These are phyloP conservation scores for Solanum pimpinellifolium DNA, from an alignment of 257 asterid genomes.

Conservation along the genomic window DNA sequence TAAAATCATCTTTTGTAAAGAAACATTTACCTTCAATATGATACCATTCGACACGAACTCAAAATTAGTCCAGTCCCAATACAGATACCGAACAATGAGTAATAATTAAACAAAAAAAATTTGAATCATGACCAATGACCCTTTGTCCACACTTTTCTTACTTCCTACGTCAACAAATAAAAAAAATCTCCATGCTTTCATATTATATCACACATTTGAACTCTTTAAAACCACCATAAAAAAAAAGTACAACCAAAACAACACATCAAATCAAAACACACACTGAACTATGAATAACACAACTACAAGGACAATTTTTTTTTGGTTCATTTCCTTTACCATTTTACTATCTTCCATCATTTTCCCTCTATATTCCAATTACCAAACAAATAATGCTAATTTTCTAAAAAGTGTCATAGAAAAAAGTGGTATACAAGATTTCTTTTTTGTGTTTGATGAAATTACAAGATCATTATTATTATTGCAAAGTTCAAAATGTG, in stretches of 20 bases:
- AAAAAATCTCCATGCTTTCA: background rate
- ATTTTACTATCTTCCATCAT: conserved; percentile 32
- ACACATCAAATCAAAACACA: background rate
- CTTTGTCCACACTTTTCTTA: conserved; percentile 34
- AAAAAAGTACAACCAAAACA: background rate
- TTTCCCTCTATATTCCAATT: conserved; percentile 10
- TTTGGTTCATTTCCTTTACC: conserved; percentile 41
- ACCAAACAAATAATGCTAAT: background rate
- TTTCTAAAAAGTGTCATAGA: conserved; percentile 7
- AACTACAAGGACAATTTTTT: conserved; percentile 17
- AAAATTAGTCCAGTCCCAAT: background rate
- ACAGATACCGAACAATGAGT: background rate
- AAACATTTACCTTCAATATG: background rate
- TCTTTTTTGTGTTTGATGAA: conserved; percentile 3
- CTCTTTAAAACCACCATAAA: background rate
- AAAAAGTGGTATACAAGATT: conserved; percentile 19
- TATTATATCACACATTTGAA: background rate
- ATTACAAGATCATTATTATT: background rate
- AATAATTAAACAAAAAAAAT: background rate
- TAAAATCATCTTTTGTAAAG: background rate
- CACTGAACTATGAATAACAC: conserved; percentile 31
- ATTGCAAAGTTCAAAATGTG: conserved; percentile 11
- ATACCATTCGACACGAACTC: background rate
- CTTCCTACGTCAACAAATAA: conserved; percentile 39
- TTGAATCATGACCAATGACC: background rate